Evolutionary conservation across 169 alveolate genomes (phyloP).

Genomic region (Eimeria praecox): DNA sequence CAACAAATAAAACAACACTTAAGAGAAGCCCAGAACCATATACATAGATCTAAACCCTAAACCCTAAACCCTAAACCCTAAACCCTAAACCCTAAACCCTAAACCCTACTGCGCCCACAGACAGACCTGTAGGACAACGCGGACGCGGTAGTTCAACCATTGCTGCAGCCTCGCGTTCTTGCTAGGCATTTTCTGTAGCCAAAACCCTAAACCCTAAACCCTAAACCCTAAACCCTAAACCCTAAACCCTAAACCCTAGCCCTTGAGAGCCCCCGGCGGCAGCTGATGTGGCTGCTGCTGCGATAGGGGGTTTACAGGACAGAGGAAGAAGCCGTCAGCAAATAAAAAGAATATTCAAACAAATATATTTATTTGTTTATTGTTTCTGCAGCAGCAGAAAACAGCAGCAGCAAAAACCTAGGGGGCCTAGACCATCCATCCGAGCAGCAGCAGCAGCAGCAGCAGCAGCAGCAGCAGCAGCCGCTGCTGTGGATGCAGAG

Average conservation of each 20-base stretch:
- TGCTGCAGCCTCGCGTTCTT: conserved; percentile 73
- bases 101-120: neutral
- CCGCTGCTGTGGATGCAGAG: conserved; percentile 23
- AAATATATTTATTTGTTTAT: neutral
- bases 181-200: conserved; percentile 53
- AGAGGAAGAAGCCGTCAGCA: too few relatives aligned
- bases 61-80: too few relatives aligned
- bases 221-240: neutral
- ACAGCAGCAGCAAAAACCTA: neutral
- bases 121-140: conserved; percentile 67
- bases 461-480: conserved; percentile 26
- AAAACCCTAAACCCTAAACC: neutral
- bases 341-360: neutral
- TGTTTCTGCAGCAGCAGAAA: conserved; percentile 2
- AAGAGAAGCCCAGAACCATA: too few relatives aligned
- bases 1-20: too few relatives aligned
- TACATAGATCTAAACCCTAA: too few relatives aligned
- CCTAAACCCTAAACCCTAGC: neutral
- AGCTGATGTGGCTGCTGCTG: conserved; percentile 18
- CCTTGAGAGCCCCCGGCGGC: neutral
- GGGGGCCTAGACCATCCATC: too few relatives aligned
- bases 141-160: conserved; percentile 75
- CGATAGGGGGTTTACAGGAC: neutral
- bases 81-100: too few relatives aligned
- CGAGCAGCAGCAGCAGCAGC: conserved; percentile 28